Conservation (phyloP, 768 basidiomycete genomes). For the Mycena floridula region DNA sequence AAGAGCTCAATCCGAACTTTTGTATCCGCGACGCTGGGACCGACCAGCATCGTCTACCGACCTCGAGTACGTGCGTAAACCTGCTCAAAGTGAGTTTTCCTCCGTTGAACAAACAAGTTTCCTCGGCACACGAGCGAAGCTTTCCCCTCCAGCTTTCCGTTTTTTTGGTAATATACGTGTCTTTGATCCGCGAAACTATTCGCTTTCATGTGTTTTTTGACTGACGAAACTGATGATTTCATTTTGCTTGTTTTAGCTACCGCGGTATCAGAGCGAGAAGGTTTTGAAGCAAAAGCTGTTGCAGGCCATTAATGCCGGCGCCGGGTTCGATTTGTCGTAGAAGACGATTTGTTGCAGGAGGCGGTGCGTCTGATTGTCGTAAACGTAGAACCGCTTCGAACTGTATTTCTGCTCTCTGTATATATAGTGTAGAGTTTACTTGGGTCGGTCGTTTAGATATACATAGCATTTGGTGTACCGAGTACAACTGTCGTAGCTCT, state of each 20-base stretch:
- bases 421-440: too few species aligned
- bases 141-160: too few species aligned
- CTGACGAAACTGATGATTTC: not conserved
- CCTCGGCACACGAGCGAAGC: too few species aligned
- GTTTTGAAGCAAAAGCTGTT: slow-evolving; percentile 34
- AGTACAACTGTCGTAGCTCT: too few species aligned
- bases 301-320: slow-evolving; percentile 39
- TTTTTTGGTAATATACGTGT: too few species aligned
- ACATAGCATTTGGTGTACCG: too few species aligned
- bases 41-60: slow-evolving; percentile 68
- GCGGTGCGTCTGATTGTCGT: too few species aligned
- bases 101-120: too few species aligned
- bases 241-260: slow-evolving; percentile 25
- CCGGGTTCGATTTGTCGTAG: slow-evolving; percentile 47
- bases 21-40: slow-evolving; percentile 76
- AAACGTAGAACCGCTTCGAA: not conserved
- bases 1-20: slow-evolving; percentile 83
- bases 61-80: slow-evolving; percentile 87
- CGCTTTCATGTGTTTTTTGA: not conserved
- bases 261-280: slow-evolving; percentile 25
- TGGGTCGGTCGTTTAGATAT: too few species aligned
- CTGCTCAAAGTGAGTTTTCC: slow-evolving; percentile 64
- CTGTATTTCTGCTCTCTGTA: too few species aligned
- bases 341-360: not conserved
- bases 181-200: not conserved